Evolutionary conservation across 352 stramenopile species (phyloP).

Genomic region (Phytophthora palmivora): DNA sequence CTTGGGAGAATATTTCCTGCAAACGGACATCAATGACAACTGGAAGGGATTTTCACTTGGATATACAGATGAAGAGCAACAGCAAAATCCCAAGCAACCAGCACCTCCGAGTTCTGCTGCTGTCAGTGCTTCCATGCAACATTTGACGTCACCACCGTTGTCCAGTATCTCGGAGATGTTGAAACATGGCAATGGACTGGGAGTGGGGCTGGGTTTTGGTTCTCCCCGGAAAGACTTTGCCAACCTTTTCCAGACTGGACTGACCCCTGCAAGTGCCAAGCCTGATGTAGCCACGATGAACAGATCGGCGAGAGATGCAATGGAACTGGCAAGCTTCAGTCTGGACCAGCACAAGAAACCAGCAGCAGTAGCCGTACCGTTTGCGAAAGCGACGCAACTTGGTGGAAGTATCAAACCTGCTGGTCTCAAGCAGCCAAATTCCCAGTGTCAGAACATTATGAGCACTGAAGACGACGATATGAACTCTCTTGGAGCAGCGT

Average conservation of each 20-base stretch:
- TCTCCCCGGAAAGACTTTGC: conserved; percentile 44
- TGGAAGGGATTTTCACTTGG: conserved; percentile 79
- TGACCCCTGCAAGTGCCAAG: conserved; percentile 35
- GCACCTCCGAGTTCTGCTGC: conserved; percentile 13
- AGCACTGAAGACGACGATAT: conserved; percentile 40
- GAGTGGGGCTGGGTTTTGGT: conserved; percentile 29
- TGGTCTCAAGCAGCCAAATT: conserved; percentile 20
- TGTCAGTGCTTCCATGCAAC: conserved; percentile 13
- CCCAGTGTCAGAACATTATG: conserved; percentile 51
- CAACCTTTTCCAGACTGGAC: conserved; percentile 32
- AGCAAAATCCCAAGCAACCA: conserved; percentile 14
- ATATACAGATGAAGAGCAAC: conserved; percentile 63
- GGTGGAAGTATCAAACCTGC: conserved; percentile 36
- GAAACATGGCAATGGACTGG: conserved; percentile 39
- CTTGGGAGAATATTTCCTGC: conserved; percentile 74
- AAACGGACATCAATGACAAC: conserved; percentile 63
- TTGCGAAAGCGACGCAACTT: conserved; percentile 12
- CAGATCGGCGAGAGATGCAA: conserved; percentile 31
- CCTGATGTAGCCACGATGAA: conserved; percentile 36
- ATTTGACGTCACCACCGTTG: conserved; percentile 51
- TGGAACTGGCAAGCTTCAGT: conserved; percentile 50
- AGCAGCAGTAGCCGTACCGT: conserved; percentile 9
- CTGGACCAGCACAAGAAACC: conserved; percentile 44
- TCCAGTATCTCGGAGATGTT: conserved; percentile 58
- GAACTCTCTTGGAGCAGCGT: conserved; percentile 21